A percentile compares a stretch with the other conserved stretches of the same genome.
Evolutionary conservation across 495 filamentous ascomycete species (phyloP).

Genomic region (Talaromyces adpressus): DNA sequence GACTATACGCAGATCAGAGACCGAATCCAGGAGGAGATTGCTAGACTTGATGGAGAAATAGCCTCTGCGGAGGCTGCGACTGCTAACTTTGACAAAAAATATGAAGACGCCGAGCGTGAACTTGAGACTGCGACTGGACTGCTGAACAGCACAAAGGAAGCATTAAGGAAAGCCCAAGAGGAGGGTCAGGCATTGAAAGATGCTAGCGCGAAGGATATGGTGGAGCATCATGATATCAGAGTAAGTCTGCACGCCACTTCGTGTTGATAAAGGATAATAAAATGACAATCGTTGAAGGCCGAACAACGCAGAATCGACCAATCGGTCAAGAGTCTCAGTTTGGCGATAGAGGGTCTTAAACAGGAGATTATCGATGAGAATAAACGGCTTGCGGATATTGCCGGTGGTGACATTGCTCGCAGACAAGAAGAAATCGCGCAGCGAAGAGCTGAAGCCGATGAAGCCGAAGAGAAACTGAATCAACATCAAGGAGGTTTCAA

Average conservation of each 20-base stretch:
- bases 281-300: constrained; percentile 21
- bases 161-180: constrained; percentile 36
- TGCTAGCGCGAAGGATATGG: constrained; percentile 31
- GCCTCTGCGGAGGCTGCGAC: constrained; percentile 30
- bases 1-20: constrained; percentile 25
- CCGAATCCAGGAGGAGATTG: constrained; percentile 23
- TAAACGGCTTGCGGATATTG: constrained; percentile 40
- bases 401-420: constrained; percentile 46
- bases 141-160: constrained; percentile 42
- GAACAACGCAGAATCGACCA: constrained; percentile 45
- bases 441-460: constrained; percentile 24
- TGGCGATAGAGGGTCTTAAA: constrained; percentile 30
- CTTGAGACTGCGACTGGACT: constrained; percentile 48
- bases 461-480: constrained; percentile 23
- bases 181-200: constrained; percentile 34
- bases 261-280: background rate
- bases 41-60: constrained; percentile 33
- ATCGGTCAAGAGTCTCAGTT: constrained; percentile 35
- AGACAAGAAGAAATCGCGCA: constrained; percentile 40
- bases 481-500: constrained; percentile 22
- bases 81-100: constrained; percentile 29
- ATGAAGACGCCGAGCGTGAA: constrained; percentile 38
- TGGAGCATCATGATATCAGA: constrained; percentile 36
- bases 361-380: constrained; percentile 40
- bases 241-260: constrained; percentile 20